Base-by-base conservation (phyloP, 257 asterid species). In the Rauvolfia tetraphylla region DNA sequence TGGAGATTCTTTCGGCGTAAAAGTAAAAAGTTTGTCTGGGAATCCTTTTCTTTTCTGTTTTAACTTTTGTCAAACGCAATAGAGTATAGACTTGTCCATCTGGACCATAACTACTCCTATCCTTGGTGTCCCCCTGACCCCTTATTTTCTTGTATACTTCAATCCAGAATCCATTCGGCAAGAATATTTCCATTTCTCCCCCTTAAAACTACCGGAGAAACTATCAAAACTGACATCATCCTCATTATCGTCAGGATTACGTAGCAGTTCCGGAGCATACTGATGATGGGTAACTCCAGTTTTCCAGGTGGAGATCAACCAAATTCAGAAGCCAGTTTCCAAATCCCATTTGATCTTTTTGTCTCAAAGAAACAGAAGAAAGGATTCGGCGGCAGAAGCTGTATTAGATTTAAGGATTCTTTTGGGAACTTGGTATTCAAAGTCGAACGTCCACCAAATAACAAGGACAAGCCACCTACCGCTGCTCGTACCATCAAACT, bases 331-430 rank as follows among this genome's bases (percentile, higher is more conserved):
- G 69, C 78, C 62, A 46, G 69, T 81, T 83, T 58, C 77, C 81
- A 70, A 74, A 87, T 95, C 78, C 96, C 99, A 3, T 73, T 85
- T 69, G 99, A 95, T 90, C 90, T 88, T 49, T 92, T 92, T 54
- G 90, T 95, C 27, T 82, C 90, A 39, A 95, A 95, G 91, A 88
- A 89, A 27, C 81, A 65, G 12, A 75, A 80, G 54, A 68, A 80
- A 41, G 73, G 75, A 10, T 63, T 85, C 22, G 83, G 88, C 81
- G 61, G 33, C 44, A 72, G 72, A 58, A 90, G 95, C 22, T 77
- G 77, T 63, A 75, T 92, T 34, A 73, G 78, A 71, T 92, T 92
- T 65, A 81, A 87, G 1, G 96, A 92, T 85, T 87, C 97, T 18
- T 69, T 78, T n/a, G 88, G 90, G 31, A 84, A 91, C 81, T 84